These are phyloP conservation scores for Chlorella ohadii DNA, from an alignment of 139 green algal genomes.

Conservation along the genomic window DNA sequence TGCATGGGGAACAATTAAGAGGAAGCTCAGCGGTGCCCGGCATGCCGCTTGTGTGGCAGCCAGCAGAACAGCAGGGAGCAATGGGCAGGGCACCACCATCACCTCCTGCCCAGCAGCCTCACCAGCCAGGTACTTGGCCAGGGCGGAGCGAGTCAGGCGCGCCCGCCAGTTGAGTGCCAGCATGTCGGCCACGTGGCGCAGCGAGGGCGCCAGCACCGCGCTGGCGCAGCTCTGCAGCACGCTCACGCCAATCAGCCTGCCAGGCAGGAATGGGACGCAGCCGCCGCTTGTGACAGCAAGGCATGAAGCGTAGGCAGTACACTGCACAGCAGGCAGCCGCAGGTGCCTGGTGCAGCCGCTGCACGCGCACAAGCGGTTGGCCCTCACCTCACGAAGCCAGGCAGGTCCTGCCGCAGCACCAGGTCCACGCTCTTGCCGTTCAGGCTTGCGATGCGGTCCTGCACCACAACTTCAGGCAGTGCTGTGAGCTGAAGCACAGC, in stretches of 20 bases:
- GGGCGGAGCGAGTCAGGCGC: constrained; percentile 59
- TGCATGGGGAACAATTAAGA: neutral
- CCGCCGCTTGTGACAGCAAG: no score
- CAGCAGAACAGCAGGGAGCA: no score
- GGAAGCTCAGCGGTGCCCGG: neutral
- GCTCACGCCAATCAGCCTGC: constrained; percentile 57
- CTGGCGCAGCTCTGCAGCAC: constrained; percentile 63
- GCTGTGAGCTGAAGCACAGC: neutral
- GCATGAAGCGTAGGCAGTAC: no score
- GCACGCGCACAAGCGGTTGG: neutral
- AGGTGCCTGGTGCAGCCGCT: no score
- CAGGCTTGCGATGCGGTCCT: constrained; percentile 75
- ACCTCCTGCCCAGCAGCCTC: neutral
- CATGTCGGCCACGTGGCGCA: constrained; percentile 67
- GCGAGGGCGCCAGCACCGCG: constrained; percentile 72
- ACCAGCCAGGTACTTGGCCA: constrained; percentile 62
- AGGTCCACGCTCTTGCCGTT: constrained; percentile 76
- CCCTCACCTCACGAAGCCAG: constrained; percentile 45
- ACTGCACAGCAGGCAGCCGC: no score
- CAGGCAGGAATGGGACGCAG: no score
- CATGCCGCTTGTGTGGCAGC: neutral
- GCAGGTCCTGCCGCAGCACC: constrained; percentile 63
- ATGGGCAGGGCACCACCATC: no score
- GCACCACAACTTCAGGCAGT: neutral
- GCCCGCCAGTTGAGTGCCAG: constrained; percentile 75